phyloP scores from a whole-genome alignment of 225 moss, liverwort and hornwort species.

The Antitrichia curtipendula region DNA sequence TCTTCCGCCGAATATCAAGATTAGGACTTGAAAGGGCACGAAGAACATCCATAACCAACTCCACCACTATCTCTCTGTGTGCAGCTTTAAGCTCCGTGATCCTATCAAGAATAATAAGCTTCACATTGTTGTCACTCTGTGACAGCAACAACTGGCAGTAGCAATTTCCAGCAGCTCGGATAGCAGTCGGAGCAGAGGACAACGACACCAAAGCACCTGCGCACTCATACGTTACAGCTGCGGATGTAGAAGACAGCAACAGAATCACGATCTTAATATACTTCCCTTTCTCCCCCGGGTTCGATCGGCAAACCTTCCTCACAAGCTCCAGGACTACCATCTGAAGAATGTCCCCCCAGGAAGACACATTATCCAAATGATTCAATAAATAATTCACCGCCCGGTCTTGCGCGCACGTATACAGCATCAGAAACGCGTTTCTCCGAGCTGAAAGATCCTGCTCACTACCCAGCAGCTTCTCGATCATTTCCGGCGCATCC shows the following conservation, averaged over 20 bases:
- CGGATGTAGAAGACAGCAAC: conserved; percentile 71
- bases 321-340: conserved; percentile 88
- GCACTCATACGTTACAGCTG: conserved; percentile 86
- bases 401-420: conserved; percentile 74
- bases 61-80: conserved; percentile 84
- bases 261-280: conserved; percentile 91
- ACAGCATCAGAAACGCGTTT: conserved; percentile 93
- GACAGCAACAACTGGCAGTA: conserved; percentile 82
- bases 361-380: conserved; percentile 67
- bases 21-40: conserved; percentile 89
- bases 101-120: conserved; percentile 87
- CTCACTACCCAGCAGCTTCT: conserved; percentile 56
- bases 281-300: conserved; percentile 76
- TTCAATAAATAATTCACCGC: conserved; percentile 68
- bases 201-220: conserved; percentile 80
- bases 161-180: conserved; percentile 77
- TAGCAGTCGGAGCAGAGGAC: conserved; percentile 84
- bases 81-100: conserved; percentile 72
- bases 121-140: conserved; percentile 97
- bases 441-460: conserved; percentile 75
- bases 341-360: conserved; percentile 92
- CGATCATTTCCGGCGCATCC: conserved; percentile 89
- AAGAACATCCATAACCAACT: conserved; percentile 93
- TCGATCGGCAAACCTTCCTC: conserved; percentile 80
- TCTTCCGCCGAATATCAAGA: conserved; percentile 84